Conservation (phyloP, 495 filamentous ascomycete species). For the Cairneyella variabilis region DNA sequence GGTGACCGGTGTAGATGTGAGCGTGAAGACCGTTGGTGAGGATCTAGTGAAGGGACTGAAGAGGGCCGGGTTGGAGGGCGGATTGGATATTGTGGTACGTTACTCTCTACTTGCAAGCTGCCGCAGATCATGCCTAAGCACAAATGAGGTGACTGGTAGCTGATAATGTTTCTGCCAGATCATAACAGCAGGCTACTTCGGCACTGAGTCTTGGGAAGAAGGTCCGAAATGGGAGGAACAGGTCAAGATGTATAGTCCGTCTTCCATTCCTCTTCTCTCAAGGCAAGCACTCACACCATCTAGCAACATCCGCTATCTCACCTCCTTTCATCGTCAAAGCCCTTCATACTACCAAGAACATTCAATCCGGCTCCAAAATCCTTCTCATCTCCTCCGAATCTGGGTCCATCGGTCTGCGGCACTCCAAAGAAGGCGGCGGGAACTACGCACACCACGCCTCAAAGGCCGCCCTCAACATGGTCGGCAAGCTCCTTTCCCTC, state of each 20-base stretch:
- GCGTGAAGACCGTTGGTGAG: slow-evolving; percentile 30
- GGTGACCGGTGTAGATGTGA: slow-evolving; percentile 41
- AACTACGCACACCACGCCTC: slow-evolving; percentile 71
- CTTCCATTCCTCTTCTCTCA: background rate
- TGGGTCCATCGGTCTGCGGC: slow-evolving; percentile 63
- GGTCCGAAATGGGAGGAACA: slow-evolving; percentile 61
- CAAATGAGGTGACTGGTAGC: background rate
- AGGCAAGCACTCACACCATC: background rate
- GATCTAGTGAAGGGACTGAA: slow-evolving; percentile 33
- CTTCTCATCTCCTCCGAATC: slow-evolving; percentile 65
- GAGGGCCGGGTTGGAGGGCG: background rate
- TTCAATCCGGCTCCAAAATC: slow-evolving; percentile 52
- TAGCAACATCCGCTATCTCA: slow-evolving; percentile 56
- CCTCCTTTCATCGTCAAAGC: slow-evolving; percentile 63
- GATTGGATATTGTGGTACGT: background rate
- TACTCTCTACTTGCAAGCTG: background rate
- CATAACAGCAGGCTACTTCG: slow-evolving; percentile 67
- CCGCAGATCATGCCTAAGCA: too few relatives aligned
- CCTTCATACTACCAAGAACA: slow-evolving; percentile 49
- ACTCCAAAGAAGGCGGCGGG: slow-evolving; percentile 64
- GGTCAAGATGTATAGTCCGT: slow-evolving; percentile 56
- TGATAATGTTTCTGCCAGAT: slow-evolving; percentile 34
- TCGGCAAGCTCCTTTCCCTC: slow-evolving; percentile 62
- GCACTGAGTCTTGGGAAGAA: slow-evolving; percentile 54
- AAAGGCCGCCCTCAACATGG: slow-evolving; percentile 74